These are phyloP conservation scores for Aspergillus funiculosus DNA, from an alignment of 495 filamentous ascomycete species.

Conservation along the genomic window DNA sequence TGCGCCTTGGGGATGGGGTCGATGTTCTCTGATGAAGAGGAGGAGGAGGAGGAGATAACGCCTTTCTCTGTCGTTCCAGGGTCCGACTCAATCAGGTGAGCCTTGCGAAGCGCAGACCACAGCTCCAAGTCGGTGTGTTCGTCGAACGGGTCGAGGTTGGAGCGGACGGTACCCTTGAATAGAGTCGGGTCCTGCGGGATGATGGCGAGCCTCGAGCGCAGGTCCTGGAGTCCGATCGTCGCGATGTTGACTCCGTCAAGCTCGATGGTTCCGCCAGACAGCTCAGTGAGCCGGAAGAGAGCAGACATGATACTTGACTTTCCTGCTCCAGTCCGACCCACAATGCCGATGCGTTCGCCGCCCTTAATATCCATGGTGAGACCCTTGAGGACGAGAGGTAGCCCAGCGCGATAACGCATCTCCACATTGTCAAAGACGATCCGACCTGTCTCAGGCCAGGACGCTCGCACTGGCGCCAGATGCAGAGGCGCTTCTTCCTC, in stretches of 20 bases:
- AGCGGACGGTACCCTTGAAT: conserved; percentile 84
- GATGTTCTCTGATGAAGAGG: too few species aligned
- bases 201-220: conserved; percentile 84
- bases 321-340: conserved; percentile 89
- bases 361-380: conserved; percentile 70
- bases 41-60: too few species aligned
- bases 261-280: conserved; percentile 74
- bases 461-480: conserved; percentile 54
- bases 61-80: too few species aligned
- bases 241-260: conserved; percentile 90
- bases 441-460: conserved; percentile 80
- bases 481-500: conserved; percentile 84
- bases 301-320: conserved; percentile 94
- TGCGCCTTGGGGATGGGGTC: not conserved
- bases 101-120: conserved; percentile 78
- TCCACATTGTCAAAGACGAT: conserved; percentile 80
- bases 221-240: conserved; percentile 75
- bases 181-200: conserved; percentile 96
- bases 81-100: conserved; percentile 62
- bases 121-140: conserved; percentile 83
- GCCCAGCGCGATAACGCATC: conserved; percentile 81
- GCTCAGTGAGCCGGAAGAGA: conserved; percentile 83
- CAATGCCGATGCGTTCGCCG: conserved; percentile 88
- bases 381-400: conserved; percentile 79
- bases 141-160: conserved; percentile 87